Conservation (phyloP, 768 basidiomycete species). For the Flagelloscypha sp. region DNA sequence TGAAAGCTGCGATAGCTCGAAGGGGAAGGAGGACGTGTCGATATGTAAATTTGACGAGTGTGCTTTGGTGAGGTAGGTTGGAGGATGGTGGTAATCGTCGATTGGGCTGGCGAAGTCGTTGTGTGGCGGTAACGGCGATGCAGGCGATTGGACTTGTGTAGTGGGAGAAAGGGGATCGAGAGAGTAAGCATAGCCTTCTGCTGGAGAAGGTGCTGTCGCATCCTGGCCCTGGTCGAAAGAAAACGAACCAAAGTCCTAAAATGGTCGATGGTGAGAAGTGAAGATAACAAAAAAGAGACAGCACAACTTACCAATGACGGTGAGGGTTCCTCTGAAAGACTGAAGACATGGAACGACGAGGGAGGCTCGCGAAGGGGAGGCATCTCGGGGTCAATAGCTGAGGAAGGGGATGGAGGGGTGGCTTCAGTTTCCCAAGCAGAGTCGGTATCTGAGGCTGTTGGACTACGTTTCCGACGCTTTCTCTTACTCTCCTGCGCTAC, state of each 20-base stretch:
- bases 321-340: slow-evolving; percentile 26
- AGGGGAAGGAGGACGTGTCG: too few species aligned
- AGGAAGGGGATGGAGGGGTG: slow-evolving; percentile 11
- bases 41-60: too few species aligned
- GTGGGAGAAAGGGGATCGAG: too few species aligned
- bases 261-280: slow-evolving; percentile 4
- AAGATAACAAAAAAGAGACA: slow-evolving; percentile 6
- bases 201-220: too few species aligned
- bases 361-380: slow-evolving; percentile 18
- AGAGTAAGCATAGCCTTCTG: too few species aligned
- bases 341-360: not conserved
- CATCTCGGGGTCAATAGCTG: slow-evolving; percentile 13
- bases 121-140: too few species aligned
- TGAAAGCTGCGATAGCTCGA: too few species aligned
- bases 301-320: slow-evolving; percentile 38
- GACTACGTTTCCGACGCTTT: slow-evolving; percentile 15
- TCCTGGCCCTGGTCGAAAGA: too few species aligned
- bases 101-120: too few species aligned
- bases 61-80: too few species aligned
- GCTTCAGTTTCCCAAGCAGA: slow-evolving; percentile 21
- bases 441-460: slow-evolving; percentile 30
- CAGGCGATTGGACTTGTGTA: too few species aligned
- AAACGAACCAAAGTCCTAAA: slow-evolving; percentile 37
- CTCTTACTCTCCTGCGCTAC: slow-evolving; percentile 10
- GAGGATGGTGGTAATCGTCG: too few species aligned